Evolutionary conservation across 768 basidiomycete species (phyloP), one percentile per base, ranked within the genome.

Genomic region (Rhodosporidiobolus odoratus): DNA sequence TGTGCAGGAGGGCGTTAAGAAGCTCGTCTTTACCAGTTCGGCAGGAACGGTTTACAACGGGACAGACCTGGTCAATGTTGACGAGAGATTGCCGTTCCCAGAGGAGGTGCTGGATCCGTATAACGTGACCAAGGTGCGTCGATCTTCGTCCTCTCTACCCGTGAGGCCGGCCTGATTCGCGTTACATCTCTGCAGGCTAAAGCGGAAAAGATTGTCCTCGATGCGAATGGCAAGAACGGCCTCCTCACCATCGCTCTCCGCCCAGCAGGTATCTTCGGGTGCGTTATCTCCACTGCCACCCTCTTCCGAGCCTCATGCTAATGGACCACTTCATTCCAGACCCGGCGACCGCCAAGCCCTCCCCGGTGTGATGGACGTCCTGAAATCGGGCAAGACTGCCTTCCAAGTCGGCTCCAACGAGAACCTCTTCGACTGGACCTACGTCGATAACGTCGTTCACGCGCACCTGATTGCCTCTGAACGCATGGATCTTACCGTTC

Each of bases 221-320:
- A 83, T 37, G 90, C 96, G 21, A 99, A 97, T 76, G 91, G 89
- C 7, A 86, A 88, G 76, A 85, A 85, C 30, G 91, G 90, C 21
- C 82, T 98, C 10, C 80, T 90, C 71, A 98, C 96, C 1, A 91
- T 94, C 56, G 90, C 93, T 21, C 81, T 98, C 52, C 83, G 96
- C 47, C 95, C 95, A 2, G 88, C 94, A 25, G 93, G 95, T 3
- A 96, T 98, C 76, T 98, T 97, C 76, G 96, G 96, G 92, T 91
- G 72, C 61, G 87, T 80, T 9, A 9, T 32, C 30, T 30, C 19
- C 21, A 16, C 25, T 25, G 63, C 40, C 19, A 17, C 52, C 15
- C 30, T 23, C 4, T 0, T 34, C 37, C 13, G 56, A 23, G 37
- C 58, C 63, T 68, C 47, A 8, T 9, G 32, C 52, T 32, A 9